A percentile compares a stretch with the other conserved stretches of the same genome.
phyloP scores from a whole-genome alignment of 139 green algal genomes.

The Edaphochlamys debaryana region DNA sequence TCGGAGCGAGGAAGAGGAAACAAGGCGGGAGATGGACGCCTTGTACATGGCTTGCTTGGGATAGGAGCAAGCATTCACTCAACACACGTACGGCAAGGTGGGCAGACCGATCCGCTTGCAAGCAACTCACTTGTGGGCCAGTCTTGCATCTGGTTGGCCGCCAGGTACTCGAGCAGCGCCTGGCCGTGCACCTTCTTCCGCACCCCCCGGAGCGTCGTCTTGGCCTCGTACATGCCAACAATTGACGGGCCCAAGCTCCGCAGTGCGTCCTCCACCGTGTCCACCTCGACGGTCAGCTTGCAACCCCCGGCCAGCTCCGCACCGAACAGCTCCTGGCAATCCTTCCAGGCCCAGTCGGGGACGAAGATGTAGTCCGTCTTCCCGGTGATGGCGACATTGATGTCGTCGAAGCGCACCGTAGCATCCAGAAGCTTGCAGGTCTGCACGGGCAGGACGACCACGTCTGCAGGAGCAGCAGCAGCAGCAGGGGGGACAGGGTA shows the following conservation, averaged over 20 bases:
- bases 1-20: not conserved
- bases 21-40: not conserved
- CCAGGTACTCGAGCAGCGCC: no score
- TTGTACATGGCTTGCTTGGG: no score
- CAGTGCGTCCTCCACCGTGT: not conserved
- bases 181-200: not conserved
- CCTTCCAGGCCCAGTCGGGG: not conserved
- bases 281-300: not conserved
- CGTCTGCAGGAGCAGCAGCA: not conserved
- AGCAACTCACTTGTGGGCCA: conserved; percentile 5
- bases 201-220: not conserved
- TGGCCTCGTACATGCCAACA: conserved; percentile 16
- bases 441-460: conserved; percentile 12
- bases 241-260: not conserved
- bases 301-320: not conserved
- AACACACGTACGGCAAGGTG: no score
- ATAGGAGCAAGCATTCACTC: no score
- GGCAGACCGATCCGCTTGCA: not conserved
- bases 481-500: not conserved
- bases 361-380: conserved; percentile 19
- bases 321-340: not conserved
- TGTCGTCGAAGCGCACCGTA: not conserved
- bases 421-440: not conserved
- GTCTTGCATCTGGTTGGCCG: not conserved
- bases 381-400: not conserved